Percentiles rank a stretch among this genome's conserved stretches.
phyloP scores from a whole-genome alignment of 805 yeast species.

The Candida vaughaniae region DNA sequence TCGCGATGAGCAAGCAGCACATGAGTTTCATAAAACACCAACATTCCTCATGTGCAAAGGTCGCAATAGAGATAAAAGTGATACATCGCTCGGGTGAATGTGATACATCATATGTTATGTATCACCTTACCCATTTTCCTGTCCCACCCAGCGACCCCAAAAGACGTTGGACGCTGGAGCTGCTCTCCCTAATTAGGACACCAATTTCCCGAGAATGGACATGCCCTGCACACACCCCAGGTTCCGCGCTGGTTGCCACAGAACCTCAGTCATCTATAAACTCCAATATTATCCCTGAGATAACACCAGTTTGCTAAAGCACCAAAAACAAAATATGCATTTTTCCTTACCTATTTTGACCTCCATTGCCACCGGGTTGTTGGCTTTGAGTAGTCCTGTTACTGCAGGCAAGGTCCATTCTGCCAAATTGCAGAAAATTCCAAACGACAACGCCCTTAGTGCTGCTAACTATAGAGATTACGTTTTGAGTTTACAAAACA shows the following conservation, averaged over 20 bases:
- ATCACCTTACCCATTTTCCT: too few species aligned
- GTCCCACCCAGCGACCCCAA: too few species aligned
- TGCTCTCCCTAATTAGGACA: not conserved
- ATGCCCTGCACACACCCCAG: conserved; percentile 1
- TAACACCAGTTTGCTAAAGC: too few species aligned
- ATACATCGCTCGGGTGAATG: too few species aligned
- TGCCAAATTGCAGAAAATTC: conserved; percentile 58
- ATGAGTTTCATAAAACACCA: too few species aligned
- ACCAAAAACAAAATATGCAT: conserved; percentile 5
- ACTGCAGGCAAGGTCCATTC: conserved; percentile 51
- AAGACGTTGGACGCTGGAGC: too few species aligned
- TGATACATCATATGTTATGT: too few species aligned
- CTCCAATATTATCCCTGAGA: too few species aligned
- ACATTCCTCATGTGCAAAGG: too few species aligned
- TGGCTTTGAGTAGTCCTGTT: conserved; percentile 31
- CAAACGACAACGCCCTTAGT: conserved; percentile 55
- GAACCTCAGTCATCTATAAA: too few species aligned
- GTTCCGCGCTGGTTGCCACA: conserved; percentile 8
- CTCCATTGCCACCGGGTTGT: conserved; percentile 40
- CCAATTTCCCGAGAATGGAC: not conserved
- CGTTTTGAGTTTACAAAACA: conserved; percentile 56
- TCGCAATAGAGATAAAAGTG: too few species aligned
- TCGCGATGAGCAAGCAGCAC: too few species aligned
- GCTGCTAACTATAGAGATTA: conserved; percentile 53
- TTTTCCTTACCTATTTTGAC: conserved; percentile 32